phyloP scores from a whole-genome alignment of 176 grass and related monocot species.

The Zea luxurians region DNA sequence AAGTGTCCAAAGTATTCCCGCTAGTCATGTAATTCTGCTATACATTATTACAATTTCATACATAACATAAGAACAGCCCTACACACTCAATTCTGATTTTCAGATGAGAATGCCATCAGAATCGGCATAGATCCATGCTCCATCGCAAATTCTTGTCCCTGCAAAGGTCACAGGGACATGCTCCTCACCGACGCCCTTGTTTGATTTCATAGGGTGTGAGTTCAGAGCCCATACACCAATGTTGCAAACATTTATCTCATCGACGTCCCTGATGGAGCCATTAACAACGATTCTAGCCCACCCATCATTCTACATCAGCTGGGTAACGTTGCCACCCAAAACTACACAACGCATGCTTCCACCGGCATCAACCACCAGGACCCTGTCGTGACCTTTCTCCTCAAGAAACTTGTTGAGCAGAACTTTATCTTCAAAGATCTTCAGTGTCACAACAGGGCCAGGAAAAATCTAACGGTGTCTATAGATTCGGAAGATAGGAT shows the following conservation, averaged over 20 bases:
- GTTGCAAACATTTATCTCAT: conserved; percentile 77
- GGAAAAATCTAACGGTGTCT: too few relatives aligned
- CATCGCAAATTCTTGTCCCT: too few relatives aligned
- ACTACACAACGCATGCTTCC: too few relatives aligned
- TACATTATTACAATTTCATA: background rate
- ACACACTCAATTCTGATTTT: conserved; percentile 49
- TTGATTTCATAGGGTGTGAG: conserved; percentile 66
- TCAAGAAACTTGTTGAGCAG: too few relatives aligned
- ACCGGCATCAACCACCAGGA: too few relatives aligned
- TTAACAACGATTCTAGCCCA: conserved; percentile 73
- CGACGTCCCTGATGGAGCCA: conserved; percentile 72
- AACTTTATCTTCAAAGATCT: too few relatives aligned
- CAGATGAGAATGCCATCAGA: conserved; percentile 72
- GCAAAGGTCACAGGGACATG: too few relatives aligned
- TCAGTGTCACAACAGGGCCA: too few relatives aligned
- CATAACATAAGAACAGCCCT: background rate
- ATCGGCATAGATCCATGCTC: too few relatives aligned
- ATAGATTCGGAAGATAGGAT: too few relatives aligned
- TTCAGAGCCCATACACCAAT: conserved; percentile 64
- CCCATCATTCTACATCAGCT: conserved; percentile 67
- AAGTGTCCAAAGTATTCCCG: background rate
- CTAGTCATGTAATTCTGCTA: background rate
- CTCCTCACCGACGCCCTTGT: conserved; percentile 73
- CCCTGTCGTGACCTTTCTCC: too few relatives aligned
- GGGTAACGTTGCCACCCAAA: conserved; percentile 71